Conservation (phyloP, 1,284 basidiomycete species). For the Butyriboletus pseudospeciosus region DNA sequence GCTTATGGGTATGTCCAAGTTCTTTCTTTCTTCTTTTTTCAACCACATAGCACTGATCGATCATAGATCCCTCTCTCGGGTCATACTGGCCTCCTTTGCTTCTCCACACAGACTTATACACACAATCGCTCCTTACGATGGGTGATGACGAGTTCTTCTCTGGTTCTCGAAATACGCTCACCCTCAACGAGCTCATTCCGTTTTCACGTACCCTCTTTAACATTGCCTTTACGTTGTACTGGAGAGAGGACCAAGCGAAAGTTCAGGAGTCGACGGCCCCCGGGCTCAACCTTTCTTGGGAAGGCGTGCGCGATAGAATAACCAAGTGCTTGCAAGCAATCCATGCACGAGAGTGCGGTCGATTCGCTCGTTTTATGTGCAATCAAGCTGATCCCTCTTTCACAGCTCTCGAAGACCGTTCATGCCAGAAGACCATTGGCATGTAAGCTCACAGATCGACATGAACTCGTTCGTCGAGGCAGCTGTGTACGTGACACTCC, state of each 20-base stretch:
- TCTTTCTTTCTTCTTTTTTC: background rate
- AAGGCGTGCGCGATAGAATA: slow-evolving; percentile 56
- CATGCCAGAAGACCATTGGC: slow-evolving; percentile 81
- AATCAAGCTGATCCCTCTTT: slow-evolving; percentile 5
- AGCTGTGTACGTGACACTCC: slow-evolving; percentile 57
- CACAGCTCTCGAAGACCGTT: slow-evolving; percentile 77
- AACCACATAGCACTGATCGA: background rate
- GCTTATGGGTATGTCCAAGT: slow-evolving; percentile 36
- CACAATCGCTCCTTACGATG: slow-evolving; percentile 83
- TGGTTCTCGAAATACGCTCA: slow-evolving; percentile 41
- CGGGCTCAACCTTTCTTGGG: slow-evolving; percentile 36
- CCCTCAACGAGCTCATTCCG: slow-evolving; percentile 74
- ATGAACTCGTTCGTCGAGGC: slow-evolving; percentile 86
- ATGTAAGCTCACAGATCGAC: slow-evolving; percentile 74
- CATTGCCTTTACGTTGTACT: slow-evolving; percentile 77
- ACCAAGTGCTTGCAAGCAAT: slow-evolving; percentile 76
- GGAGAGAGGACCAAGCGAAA: slow-evolving; percentile 56
- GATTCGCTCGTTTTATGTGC: background rate
- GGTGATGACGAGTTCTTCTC: slow-evolving; percentile 95
- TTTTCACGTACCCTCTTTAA: slow-evolving; percentile 72
- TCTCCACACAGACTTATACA: slow-evolving; percentile 80
- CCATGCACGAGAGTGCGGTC: slow-evolving; percentile 78
- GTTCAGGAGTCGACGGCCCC: slow-evolving; percentile 40
- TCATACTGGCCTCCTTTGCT: slow-evolving; percentile 65
- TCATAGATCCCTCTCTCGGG: slow-evolving; percentile 44